Base-by-base conservation (phyloP, 176 grass and related monocot genomes). In the Paspalum notatum region DNA sequence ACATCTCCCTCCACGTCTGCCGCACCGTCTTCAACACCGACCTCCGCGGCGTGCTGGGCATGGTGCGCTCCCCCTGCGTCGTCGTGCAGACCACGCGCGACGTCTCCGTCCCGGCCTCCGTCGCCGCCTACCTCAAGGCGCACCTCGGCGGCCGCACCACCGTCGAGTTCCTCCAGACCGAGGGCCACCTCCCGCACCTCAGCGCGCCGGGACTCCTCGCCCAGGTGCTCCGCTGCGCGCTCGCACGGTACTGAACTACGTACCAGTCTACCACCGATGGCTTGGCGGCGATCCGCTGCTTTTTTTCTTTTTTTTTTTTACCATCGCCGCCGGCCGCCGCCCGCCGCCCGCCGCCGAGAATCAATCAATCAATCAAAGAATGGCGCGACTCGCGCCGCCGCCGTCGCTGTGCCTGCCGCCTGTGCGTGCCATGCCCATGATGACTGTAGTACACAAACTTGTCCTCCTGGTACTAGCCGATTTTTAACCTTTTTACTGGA, bases 131-230 rank as follows among this genome's bases (percentile, higher is more conserved):
- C 89, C 86, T 98, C 62, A 70, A 49, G 59, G 70, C 81, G 12
- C 83, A 94, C 82, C 85, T 98, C 76, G 95, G 95, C 69, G 95
- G 95, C 5, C 88, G 84, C 54, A 90, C 84, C 73, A 88, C 86
- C 71, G 66, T 98, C 32, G 95, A 98, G 84, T 78, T 87, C 10
- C 79, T 98, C 14, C 78, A 82, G 46, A 94, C 90, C 12, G 95
- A 98, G 75, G 95, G 95, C 4, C 95, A 98, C 84, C 92, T 98
- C 12, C 95, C 95, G 21, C 95, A 98, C 84, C 95, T 98, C 74
- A 93, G 90, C 86, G 90, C 92, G 22, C 95, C 95, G 4, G 73
- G 87, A 38, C 88, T 88, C 69, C 90, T 98, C 68, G 92, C 90
- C 32, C 74, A 80, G 56, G 95, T 95, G 24, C 92, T 98, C 83